Conservation (phyloP, 306 rosid species). For the Cicer bijugum region DNA sequence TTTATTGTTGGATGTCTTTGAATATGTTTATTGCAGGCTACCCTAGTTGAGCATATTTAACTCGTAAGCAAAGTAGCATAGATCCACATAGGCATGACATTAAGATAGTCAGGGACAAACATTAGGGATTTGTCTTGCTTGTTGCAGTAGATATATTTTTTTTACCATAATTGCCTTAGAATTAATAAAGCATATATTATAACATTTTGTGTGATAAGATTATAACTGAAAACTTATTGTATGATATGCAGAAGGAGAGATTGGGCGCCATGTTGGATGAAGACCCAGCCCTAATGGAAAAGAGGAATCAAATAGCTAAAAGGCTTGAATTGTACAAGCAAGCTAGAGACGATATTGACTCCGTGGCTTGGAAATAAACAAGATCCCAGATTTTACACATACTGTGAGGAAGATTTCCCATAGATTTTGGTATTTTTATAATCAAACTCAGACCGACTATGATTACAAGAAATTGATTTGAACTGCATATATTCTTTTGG, state of each 20-base stretch:
- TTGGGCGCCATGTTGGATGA: constrained; percentile 94
- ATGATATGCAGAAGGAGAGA: constrained; percentile 78
- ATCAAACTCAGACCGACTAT: constrained; percentile 31
- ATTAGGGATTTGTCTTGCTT: constrained; percentile 17
- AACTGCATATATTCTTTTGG: constrained; percentile 53
- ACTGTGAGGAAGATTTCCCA: constrained; percentile 35
- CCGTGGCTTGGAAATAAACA: constrained; percentile 89
- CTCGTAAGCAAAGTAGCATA: constrained; percentile 7
- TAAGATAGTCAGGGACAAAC: neutral
- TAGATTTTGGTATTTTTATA: constrained; percentile 31
- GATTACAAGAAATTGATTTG: constrained; percentile 43
- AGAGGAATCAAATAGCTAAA: constrained; percentile 73
- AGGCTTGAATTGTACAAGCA: constrained; percentile 95
- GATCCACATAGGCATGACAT: too few relatives aligned
- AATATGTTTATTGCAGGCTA: neutral
- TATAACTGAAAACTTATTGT: constrained; percentile 23
- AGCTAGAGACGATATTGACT: constrained; percentile 93
- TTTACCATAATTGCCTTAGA: neutral
- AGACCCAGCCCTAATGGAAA: constrained; percentile 93
- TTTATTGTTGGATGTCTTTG: constrained; percentile 6
- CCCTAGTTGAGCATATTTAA: constrained; percentile 6
- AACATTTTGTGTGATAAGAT: neutral
- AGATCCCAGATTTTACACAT: constrained; percentile 37
- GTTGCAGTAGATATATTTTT: neutral
- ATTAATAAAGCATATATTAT: constrained; percentile 1